Percentiles rank a stretch among this genome's conserved stretches.
Evolutionary conservation across 1,284 basidiomycete genomes (phyloP).

Genomic region (Malassezia cuniculi): DNA sequence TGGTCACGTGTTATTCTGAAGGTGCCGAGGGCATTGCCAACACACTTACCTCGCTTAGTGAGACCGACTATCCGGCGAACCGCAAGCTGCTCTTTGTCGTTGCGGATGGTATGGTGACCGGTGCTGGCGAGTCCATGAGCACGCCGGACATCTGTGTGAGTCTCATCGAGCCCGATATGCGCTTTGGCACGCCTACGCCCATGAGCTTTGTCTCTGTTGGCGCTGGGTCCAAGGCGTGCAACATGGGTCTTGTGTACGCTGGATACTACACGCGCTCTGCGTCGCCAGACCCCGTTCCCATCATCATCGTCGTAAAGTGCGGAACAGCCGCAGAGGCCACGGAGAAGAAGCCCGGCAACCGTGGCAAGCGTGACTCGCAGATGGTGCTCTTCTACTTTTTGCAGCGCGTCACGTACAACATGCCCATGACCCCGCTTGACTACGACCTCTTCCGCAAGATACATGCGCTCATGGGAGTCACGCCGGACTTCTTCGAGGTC

Average conservation of each 20-base stretch:
- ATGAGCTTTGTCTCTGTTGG: conserved; percentile 91
- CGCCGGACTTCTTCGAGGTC: conserved; percentile 95
- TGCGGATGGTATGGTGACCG: conserved; percentile 98
- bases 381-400: conserved; percentile 99
- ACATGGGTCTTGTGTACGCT: conserved; percentile 95
- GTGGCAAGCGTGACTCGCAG: conserved; percentile 96
- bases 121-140: conserved; percentile 80
- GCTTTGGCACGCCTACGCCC: conserved; percentile 88
- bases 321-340: conserved; percentile 60
- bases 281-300: conserved; percentile 73
- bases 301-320: conserved; percentile 92
- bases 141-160: conserved; percentile 94
- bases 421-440: conserved; percentile 92
- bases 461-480: conserved; percentile 93
- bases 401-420: conserved; percentile 95
- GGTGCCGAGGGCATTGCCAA: conserved; percentile 79
- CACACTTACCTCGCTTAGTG: conserved; percentile 82
- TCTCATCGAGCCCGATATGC: conserved; percentile 77
- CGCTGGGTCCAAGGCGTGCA: conserved; percentile 72
- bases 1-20: conserved; percentile 96
- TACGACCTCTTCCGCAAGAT: conserved; percentile 96
- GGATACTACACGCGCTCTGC: conserved; percentile 69
- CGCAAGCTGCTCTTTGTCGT: conserved; percentile 87
- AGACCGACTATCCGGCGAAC: conserved; percentile 76
- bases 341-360: conserved; percentile 90